Conservation (phyloP, 169 alveolate genomes). For the Besnoitia besnoiti region DNA sequence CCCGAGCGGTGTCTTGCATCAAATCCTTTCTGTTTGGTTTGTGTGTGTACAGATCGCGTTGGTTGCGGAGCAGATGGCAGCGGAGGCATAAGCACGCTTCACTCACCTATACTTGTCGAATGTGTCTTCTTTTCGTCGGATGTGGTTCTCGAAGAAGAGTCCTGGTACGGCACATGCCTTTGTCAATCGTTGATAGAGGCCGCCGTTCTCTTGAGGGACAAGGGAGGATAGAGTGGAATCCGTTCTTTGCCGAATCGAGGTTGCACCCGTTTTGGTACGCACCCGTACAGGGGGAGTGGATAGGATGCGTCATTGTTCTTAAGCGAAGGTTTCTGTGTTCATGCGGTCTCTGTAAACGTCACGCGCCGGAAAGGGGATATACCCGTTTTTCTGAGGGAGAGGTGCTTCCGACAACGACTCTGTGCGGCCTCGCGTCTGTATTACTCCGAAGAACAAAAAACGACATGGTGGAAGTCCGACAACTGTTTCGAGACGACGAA, state of each 20-base stretch:
- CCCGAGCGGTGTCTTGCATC: too few species aligned
- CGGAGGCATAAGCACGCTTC: neutral
- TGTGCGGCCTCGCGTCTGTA: neutral
- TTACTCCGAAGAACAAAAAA: neutral
- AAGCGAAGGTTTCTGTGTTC: neutral
- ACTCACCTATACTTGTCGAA: neutral
- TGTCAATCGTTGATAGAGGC: too few species aligned
- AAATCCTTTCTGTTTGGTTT: neutral
- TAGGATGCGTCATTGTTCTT: neutral
- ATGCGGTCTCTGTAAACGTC: neutral
- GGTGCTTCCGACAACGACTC: neutral
- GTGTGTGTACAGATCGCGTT: neutral
- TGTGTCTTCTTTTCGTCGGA: neutral
- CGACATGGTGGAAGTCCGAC: neutral
- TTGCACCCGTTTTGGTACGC: neutral
- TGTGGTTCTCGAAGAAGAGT: too few species aligned
- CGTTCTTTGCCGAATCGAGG: neutral
- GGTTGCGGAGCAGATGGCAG: constrained; percentile 44
- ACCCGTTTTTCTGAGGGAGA: neutral
- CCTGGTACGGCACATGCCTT: too few species aligned
- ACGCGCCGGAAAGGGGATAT: neutral
- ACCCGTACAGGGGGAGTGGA: neutral
- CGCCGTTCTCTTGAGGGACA: too few species aligned
- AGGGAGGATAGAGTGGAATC: too few species aligned
- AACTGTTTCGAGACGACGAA: neutral